Conservation (phyloP, 306 rosid species). For the Ziziphus jujuba region DNA sequence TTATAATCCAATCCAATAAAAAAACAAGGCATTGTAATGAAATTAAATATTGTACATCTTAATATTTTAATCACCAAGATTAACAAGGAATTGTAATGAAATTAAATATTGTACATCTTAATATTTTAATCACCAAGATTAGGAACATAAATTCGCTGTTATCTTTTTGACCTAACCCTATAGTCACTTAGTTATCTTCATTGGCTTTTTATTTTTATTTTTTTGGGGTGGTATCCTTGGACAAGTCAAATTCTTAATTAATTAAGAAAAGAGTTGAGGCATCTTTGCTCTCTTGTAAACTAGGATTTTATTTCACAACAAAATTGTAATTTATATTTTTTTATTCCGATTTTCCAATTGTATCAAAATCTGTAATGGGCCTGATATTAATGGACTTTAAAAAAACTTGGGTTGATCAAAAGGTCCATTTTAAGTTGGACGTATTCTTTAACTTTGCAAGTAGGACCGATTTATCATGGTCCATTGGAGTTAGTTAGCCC, state of each 20-base stretch:
- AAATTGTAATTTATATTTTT: no score
- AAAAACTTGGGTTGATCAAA: neutral
- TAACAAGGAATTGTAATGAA: conserved; percentile 16
- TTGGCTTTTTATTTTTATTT: neutral
- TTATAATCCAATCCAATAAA: conserved; percentile 25
- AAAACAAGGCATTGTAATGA: conserved; percentile 30
- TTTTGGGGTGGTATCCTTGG: neutral
- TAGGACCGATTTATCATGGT: no score
- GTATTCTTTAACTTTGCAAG: no score
- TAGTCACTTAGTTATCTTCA: conserved; percentile 10
- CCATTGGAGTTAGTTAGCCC: no score
- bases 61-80: conserved; percentile 22
- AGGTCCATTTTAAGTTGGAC: no score
- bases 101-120: conserved; percentile 14
- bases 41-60: conserved; percentile 15
- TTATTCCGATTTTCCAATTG: no score
- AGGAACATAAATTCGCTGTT: conserved; percentile 23
- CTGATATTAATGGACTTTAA: no score
- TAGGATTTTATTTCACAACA: no score
- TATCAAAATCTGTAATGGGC: no score
- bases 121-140: conserved; percentile 22
- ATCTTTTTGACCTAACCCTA: conserved; percentile 24
- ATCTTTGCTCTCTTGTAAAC: neutral
- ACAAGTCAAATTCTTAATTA: neutral
- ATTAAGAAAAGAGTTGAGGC: neutral